These are phyloP conservation scores for Linnemannia elongata DNA, from an alignment of 192 early-diverging fungal species.

Conservation along the genomic window DNA sequence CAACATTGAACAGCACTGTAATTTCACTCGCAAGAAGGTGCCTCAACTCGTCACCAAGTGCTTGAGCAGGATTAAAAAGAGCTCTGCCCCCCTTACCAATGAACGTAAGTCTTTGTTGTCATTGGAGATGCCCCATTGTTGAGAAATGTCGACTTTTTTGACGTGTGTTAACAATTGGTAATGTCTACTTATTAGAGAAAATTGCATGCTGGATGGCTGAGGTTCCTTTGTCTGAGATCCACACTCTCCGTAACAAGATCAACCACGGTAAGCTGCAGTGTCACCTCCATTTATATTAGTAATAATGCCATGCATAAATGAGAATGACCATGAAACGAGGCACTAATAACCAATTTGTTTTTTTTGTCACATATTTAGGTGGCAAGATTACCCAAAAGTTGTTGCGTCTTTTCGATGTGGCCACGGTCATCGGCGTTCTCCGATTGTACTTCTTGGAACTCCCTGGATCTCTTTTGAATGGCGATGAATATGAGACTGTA, in stretches of 20 bases:
- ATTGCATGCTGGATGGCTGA: conserved; percentile 73
- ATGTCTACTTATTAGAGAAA: conserved; percentile 57
- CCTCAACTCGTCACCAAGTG: conserved; percentile 74
- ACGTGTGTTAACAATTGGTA: not conserved
- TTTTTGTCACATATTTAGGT: conserved; percentile 35
- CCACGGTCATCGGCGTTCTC: conserved; percentile 70
- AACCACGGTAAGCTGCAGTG: conserved; percentile 62
- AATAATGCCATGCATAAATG: not conserved
- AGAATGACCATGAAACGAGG: not conserved
- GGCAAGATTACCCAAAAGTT: conserved; percentile 66
- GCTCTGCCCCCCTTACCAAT: conserved; percentile 40
- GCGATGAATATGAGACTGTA: conserved; percentile 78
- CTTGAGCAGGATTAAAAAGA: conserved; percentile 71
- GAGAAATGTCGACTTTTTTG: not conserved
- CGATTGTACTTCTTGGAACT: conserved; percentile 81
- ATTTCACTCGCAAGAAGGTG: conserved; percentile 69
- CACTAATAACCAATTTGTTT: not conserved
- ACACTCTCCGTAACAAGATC: conserved; percentile 73
- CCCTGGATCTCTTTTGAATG: conserved; percentile 74
- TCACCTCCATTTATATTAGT: not conserved
- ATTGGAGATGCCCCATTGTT: not conserved
- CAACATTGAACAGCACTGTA: conserved; percentile 74
- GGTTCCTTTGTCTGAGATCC: conserved; percentile 68
- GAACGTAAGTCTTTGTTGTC: conserved; percentile 39
- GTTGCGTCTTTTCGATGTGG: conserved; percentile 68